Percentiles rank a stretch among this genome's conserved stretches.
phyloP scores from a whole-genome alignment of 2,329 filamentous ascomycete species.

The Tolypocladium cylindrosporum region DNA sequence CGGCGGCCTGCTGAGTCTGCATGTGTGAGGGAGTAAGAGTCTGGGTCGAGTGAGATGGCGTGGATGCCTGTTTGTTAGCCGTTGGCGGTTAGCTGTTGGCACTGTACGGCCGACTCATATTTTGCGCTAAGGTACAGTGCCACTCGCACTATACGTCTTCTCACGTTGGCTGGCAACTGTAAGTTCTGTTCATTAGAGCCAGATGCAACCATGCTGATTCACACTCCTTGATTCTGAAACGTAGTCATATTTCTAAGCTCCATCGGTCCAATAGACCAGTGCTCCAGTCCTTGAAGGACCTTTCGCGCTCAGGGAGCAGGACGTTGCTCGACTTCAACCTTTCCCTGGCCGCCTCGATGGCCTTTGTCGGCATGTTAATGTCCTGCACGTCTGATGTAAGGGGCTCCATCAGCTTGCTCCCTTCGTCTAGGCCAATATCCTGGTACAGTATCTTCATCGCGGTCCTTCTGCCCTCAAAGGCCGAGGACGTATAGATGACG shows the following conservation, averaged over 20 bases:
- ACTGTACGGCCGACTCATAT: not conserved
- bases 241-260: conserved; percentile 5
- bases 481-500: conserved; percentile 39
- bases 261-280: conserved; percentile 49
- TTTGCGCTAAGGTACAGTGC: not conserved
- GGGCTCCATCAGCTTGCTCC: conserved; percentile 37
- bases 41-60: not conserved
- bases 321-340: conserved; percentile 37
- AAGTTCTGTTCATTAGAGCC: not conserved
- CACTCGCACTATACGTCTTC: not conserved
- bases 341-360: conserved; percentile 33
- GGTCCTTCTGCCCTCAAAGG: conserved; percentile 13
- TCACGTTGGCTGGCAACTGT: not conserved
- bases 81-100: not conserved
- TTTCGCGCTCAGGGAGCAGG: conserved; percentile 44
- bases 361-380: conserved; percentile 39
- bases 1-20: too few relatives aligned
- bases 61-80: not conserved
- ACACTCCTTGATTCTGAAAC: not conserved
- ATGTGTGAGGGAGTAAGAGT: not conserved
- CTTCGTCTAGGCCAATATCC: conserved; percentile 30
- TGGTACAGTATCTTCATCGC: conserved; percentile 47
- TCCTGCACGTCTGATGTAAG: conserved; percentile 50
- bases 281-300: conserved; percentile 54
- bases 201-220: not conserved